Base-by-base conservation (phyloP, 2,329 filamentous ascomycete genomes). In the Bipolaris sorokiniana region DNA sequence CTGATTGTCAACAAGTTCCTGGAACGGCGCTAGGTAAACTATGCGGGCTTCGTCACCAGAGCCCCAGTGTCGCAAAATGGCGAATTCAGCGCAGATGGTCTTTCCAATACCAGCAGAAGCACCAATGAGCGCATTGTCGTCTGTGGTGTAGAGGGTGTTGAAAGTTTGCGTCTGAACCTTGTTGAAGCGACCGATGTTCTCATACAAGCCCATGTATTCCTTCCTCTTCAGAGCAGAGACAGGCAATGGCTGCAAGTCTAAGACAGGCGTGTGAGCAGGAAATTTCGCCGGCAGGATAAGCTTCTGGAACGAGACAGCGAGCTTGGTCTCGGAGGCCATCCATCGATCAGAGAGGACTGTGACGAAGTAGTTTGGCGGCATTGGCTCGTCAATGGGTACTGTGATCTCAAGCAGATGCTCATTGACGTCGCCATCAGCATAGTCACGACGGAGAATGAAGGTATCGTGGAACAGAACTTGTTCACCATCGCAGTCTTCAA, bases 301-400 rank as follows among this genome's bases (percentile, higher is more conserved):
- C 75, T 97, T 97, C 75, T 96, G 90, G 80, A 99, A 98, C 0
- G 93, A 94, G 1, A 99, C 90, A 0, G 94, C 90, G 51, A 99
- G 82, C 73, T 93, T 92, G 1, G 93, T 97, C 79, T 99, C 93
- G 0, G 94, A 92, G 74, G 97, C 92, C 92, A 99, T 97, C 95
- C 95, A 99, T 66, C 95, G 85, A 76, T 99, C 95, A 3, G 94
- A 98, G 18, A 97, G 80, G 37, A 99, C 86, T 0, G 92, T 95
- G 69, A 99, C 92, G 79, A 99, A 99, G 80, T 99, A 99, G 76
- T 99, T 96, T 0, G 96, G 95, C 13, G 95, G 95, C 90, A 98
- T 96, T 0, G 96, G 96, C 67, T 99, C 95, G 0, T 92, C 93
- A 65, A 99, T 96, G 0, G 95, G 91, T 3, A 98, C 94, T 0